Base-by-base conservation (phyloP, 2,329 filamentous ascomycete species). In the Penicillium corylophilum region DNA sequence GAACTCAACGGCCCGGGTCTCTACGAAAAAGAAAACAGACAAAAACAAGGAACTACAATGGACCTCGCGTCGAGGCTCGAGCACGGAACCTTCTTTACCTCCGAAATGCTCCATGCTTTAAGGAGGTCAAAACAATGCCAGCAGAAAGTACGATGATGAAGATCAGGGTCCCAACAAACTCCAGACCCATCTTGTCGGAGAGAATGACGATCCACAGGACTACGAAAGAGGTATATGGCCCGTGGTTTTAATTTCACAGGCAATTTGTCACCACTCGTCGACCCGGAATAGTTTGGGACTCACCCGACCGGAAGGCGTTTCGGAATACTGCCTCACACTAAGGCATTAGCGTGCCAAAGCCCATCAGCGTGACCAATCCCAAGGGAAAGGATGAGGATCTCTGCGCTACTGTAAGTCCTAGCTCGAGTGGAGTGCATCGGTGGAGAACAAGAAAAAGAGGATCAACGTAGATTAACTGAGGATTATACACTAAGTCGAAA, bases 251-350 rank as follows among this genome's bases (percentile, higher is more conserved):
- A 26, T 9, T n/a, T 10, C 33, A 16, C 24, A 50, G 29, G 12
- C 29, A 3, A 31, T 49, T 49, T 49, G 50, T 46, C 49, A 45
- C 24, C 2, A 13, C 8, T 31, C 15, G 10, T n/a, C 6, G 8
- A n/a, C n/a, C 31, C 31, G 8, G 18, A 35, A 35, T 35, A 38
- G 18, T 9, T 9, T 22, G 26, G 41, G 18, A 16, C 40, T 5
- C 18, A 42, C 44, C 39, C 47, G 43, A 54, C 35, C 47, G 47
- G 33, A 46, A 29, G 47, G 7, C n/a, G 23, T 44, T 46, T 46
- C 36, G 46, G 46, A 51, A 33, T 8, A 28, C 8, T 16, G 15
- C 12, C 5, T 41, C 13, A 3, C 3, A 24, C 23, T 15, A 16
- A 16, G 13, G 13, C 8, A 4, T 4, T 16, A n/a, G 22, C 13